Conservation (phyloP, 2,329 filamentous ascomycete species). For the Fusarium austroafricanum region DNA sequence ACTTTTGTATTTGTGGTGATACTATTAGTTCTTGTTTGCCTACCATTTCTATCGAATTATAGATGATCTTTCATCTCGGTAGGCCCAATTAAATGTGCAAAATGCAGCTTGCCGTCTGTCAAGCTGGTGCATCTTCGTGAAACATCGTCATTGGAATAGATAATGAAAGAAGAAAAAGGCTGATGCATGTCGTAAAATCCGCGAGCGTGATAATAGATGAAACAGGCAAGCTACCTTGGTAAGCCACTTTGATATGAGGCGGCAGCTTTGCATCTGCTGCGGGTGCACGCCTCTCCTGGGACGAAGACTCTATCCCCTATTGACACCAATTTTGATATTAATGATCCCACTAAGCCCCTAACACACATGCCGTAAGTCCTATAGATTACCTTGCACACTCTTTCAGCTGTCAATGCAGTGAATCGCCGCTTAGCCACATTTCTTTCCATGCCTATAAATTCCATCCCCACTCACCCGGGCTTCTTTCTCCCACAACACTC, state of each 20-base stretch:
- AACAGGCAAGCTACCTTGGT: neutral
- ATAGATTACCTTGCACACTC: neutral
- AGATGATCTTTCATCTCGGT: neutral
- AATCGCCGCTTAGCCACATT: neutral
- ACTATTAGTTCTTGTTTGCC: neutral
- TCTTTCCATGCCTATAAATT: conserved; percentile 23
- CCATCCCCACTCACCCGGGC: neutral
- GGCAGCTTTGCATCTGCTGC: neutral
- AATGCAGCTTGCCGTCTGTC: neutral
- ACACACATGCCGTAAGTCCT: neutral
- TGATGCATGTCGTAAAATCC: neutral
- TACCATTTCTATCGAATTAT: no score
- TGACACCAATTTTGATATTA: neutral
- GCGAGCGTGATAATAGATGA: neutral
- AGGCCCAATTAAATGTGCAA: neutral
- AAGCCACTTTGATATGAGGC: neutral
- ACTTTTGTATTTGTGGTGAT: neutral
- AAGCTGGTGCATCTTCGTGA: neutral
- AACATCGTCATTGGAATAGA: neutral
- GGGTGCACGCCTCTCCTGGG: neutral
- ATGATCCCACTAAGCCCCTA: neutral
- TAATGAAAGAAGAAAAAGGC: neutral
- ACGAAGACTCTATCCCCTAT: neutral
- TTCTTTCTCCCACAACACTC: conserved; percentile 3
- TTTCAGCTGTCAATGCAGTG: neutral